Percentiles rank a stretch among this genome's conserved stretches.
Conservation (phyloP, 495 filamentous ascomycete species). For the Penicillium chermesinum region DNA sequence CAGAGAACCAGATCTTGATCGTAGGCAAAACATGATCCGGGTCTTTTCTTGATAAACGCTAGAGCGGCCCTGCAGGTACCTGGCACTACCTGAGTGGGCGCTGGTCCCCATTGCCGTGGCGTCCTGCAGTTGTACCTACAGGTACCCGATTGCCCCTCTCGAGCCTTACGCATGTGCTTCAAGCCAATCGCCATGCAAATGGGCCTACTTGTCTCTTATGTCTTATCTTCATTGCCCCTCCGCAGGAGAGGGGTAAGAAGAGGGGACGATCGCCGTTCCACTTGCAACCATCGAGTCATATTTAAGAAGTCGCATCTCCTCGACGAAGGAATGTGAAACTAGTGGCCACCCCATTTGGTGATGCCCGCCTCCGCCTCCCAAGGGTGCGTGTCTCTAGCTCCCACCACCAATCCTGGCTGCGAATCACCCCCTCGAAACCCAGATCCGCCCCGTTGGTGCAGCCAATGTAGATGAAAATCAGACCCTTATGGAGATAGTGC, state of each 20-base stretch:
- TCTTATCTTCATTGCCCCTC: not conserved
- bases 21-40: constrained; percentile 9
- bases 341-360: not conserved
- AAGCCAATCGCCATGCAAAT: not conserved
- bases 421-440: not conserved
- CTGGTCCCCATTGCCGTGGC: constrained; percentile 9
- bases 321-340: not conserved
- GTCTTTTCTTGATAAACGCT: constrained; percentile 12
- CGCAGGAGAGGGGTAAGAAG: not conserved
- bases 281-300: not conserved
- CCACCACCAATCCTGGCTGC: not conserved
- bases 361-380: not conserved
- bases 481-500: not conserved
- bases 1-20: constrained; percentile 9
- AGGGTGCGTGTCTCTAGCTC: not conserved
- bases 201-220: too few relatives aligned
- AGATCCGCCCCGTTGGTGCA: constrained; percentile 2
- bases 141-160: constrained; percentile 17
- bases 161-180: constrained; percentile 1
- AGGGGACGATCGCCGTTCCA: not conserved
- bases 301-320: not conserved
- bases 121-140: constrained; percentile 26
- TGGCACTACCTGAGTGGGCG: constrained; percentile 20
- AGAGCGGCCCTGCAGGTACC: constrained; percentile 30
- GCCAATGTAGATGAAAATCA: not conserved